Evolutionary conservation across 2,329 filamentous ascomycete genomes (phyloP).

Genomic region (Cercospora zeae-maydis): DNA sequence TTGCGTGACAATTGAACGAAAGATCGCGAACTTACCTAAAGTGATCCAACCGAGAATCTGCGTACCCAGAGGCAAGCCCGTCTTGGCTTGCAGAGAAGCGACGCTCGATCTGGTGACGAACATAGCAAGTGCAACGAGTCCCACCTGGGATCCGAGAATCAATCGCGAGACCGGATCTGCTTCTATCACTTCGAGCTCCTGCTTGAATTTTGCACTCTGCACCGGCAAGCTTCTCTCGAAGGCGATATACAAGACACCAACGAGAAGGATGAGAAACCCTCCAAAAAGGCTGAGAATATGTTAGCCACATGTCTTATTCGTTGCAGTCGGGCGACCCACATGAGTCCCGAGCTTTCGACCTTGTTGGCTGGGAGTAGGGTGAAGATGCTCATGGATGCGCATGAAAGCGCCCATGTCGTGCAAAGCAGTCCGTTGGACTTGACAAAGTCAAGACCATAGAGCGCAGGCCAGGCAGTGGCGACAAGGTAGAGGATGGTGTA

Average conservation of each 20-base stretch:
- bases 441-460: slow-evolving; percentile 72
- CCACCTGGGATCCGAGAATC: slow-evolving; percentile 68
- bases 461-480: slow-evolving; percentile 71
- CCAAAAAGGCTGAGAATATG: slow-evolving; percentile 59
- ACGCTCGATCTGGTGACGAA: slow-evolving; percentile 82
- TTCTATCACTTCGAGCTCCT: slow-evolving; percentile 30
- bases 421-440: slow-evolving; percentile 61
- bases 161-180: slow-evolving; percentile 53
- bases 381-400: slow-evolving; percentile 81
- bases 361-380: slow-evolving; percentile 87
- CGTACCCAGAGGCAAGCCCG: slow-evolving; percentile 81
- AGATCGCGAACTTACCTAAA: slow-evolving; percentile 52
- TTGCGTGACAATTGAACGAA: background rate
- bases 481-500: slow-evolving; percentile 76
- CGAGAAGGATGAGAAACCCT: slow-evolving; percentile 69
- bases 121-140: slow-evolving; percentile 75
- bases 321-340: slow-evolving; percentile 53
- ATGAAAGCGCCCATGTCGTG: slow-evolving; percentile 70
- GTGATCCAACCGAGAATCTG: slow-evolving; percentile 82
- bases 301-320: background rate
- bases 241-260: slow-evolving; percentile 73
- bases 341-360: slow-evolving; percentile 68
- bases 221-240: slow-evolving; percentile 66
- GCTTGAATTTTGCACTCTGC: slow-evolving; percentile 38
- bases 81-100: slow-evolving; percentile 77